A percentile compares a stretch with the other conserved stretches of the same genome.
Conservation (phyloP, 192 early-diverging fungal species). For the Dimargaris xerosporica region DNA sequence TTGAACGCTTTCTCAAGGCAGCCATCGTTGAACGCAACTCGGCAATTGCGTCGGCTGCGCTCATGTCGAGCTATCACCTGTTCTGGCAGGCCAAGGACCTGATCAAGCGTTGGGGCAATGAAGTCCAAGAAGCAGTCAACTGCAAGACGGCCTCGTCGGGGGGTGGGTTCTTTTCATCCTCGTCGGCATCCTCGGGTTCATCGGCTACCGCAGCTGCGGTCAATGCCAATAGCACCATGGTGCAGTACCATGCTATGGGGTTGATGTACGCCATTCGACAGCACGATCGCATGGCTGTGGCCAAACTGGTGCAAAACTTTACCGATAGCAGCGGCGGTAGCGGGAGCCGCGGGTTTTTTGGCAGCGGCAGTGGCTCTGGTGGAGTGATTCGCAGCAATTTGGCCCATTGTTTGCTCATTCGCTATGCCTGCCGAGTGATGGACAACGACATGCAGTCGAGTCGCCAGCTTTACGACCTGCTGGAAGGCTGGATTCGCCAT, state of each 20-base stretch:
- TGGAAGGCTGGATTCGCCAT: slow-evolving; percentile 84
- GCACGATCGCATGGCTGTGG: slow-evolving; percentile 96
- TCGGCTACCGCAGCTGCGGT: not conserved
- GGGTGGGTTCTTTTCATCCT: slow-evolving; percentile 25
- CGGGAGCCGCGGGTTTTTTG: slow-evolving; percentile 25
- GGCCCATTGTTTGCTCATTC: slow-evolving; percentile 83
- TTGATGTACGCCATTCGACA: slow-evolving; percentile 87
- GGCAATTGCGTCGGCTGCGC: slow-evolving; percentile 71
- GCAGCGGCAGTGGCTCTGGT: slow-evolving; percentile 25
- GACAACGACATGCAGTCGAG: slow-evolving; percentile 45
- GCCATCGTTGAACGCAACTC: slow-evolving; percentile 92
- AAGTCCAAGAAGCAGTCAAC: slow-evolving; percentile 88
- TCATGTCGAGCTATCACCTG: slow-evolving; percentile 82
- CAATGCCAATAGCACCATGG: slow-evolving; percentile 44
- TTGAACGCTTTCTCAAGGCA: slow-evolving; percentile 93
- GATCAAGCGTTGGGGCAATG: slow-evolving; percentile 92
- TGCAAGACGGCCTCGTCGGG: slow-evolving; percentile 33
- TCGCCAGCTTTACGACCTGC: slow-evolving; percentile 51
- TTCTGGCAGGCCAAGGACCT: slow-evolving; percentile 76
- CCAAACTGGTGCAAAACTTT: slow-evolving; percentile 87
- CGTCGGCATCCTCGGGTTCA: slow-evolving; percentile 13
- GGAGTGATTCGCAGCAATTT: slow-evolving; percentile 58
- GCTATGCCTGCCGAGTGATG: slow-evolving; percentile 82
- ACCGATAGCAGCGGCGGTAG: slow-evolving; percentile 29
- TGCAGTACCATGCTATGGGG: slow-evolving; percentile 96